A percentile compares a stretch with the other conserved stretches of the same genome.
Conservation (phyloP, 2,329 filamentous ascomycete species). For the Zymoseptoria tritici region DNA sequence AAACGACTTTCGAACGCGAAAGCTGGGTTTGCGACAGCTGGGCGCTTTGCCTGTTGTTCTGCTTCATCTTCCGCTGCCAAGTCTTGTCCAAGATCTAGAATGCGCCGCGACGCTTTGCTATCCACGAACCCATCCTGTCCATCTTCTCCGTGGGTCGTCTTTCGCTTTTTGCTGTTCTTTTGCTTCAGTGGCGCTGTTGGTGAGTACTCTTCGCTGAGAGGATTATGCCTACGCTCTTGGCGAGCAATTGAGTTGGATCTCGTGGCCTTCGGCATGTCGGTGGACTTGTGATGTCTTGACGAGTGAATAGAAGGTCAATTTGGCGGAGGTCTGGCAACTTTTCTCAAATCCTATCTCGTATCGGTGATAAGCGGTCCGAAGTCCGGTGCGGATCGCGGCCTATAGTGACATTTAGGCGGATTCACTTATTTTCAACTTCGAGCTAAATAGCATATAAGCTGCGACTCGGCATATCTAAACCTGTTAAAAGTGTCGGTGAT, state of each 20-base stretch:
- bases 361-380: neutral
- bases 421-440: no score
- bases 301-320: neutral
- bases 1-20: conserved; percentile 78
- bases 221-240: conserved; percentile 70
- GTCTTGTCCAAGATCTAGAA: conserved; percentile 82
- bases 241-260: conserved; percentile 45
- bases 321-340: neutral
- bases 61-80: conserved; percentile 72
- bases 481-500: no score
- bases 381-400: neutral
- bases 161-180: conserved; percentile 56
- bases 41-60: conserved; percentile 38
- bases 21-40: conserved; percentile 49
- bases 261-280: conserved; percentile 69
- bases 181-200: conserved; percentile 60
- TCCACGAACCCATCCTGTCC: conserved; percentile 66
- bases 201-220: conserved; percentile 80
- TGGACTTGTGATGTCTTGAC: conserved; percentile 9
- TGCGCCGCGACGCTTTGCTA: conserved; percentile 78
- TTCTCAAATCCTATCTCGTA: neutral
- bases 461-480: no score
- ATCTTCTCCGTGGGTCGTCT: conserved; percentile 50
- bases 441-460: no score
- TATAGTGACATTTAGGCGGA: no score